These are phyloP conservation scores for Kluyveromyces lactis DNA, from an alignment of 805 yeast genomes.

Conservation along the genomic window DNA sequence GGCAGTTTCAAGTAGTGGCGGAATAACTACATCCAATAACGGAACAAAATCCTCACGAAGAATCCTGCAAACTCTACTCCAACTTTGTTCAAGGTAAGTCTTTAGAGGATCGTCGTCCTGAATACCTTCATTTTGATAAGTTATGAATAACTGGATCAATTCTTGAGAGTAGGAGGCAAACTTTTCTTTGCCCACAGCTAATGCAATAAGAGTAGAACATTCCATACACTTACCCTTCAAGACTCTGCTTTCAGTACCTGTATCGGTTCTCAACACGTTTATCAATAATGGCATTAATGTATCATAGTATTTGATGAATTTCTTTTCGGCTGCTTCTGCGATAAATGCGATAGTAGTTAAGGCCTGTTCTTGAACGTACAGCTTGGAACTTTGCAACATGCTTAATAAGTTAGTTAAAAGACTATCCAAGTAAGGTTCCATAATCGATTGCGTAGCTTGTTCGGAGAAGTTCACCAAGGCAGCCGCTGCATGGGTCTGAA, in stretches of 20 bases:
- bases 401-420: constrained; percentile 66
- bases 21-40: constrained; percentile 73
- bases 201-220: constrained; percentile 88
- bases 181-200: constrained; percentile 90
- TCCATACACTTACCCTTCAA: constrained; percentile 92
- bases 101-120: constrained; percentile 81
- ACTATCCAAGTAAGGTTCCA: constrained; percentile 89
- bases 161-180: constrained; percentile 70
- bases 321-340: constrained; percentile 90
- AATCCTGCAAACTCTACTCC: constrained; percentile 89
- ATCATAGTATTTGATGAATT: constrained; percentile 86
- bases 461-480: constrained; percentile 94
- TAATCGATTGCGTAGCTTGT: constrained; percentile 74
- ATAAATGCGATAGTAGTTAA: constrained; percentile 93
- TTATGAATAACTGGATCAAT: constrained; percentile 60
- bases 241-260: constrained; percentile 68
- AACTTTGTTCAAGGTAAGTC: constrained; percentile 83
- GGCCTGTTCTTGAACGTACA: constrained; percentile 95
- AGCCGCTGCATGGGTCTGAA: constrained; percentile 98
- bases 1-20: constrained; percentile 81
- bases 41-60: constrained; percentile 83
- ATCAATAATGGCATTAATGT: constrained; percentile 85
- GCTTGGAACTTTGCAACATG: constrained; percentile 73
- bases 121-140: constrained; percentile 52
- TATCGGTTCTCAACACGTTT: constrained; percentile 68